These are phyloP conservation scores for Cercophora sp. DNA, from an alignment of 495 filamentous ascomycete species.

Conservation along the genomic window DNA sequence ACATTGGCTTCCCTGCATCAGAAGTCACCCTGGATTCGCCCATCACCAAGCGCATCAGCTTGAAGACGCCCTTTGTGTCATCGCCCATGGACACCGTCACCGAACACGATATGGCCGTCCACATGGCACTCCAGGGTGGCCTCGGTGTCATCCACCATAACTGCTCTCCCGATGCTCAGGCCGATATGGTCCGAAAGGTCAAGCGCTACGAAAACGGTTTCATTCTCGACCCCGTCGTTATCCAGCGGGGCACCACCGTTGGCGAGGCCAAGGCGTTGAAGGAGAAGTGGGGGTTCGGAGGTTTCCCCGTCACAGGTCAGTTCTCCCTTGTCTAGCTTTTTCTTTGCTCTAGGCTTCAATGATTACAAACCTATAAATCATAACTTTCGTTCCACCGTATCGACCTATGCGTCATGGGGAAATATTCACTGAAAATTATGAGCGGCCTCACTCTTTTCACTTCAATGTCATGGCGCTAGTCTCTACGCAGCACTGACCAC, in stretches of 20 bases:
- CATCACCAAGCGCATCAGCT: constrained; percentile 85
- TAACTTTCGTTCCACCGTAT: constrained; percentile 99
- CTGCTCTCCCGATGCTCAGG: constrained; percentile 90
- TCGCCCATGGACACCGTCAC: constrained; percentile 99
- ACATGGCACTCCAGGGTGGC: constrained; percentile 95
- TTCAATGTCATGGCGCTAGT: constrained; percentile 6
- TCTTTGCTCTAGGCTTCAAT: constrained; percentile 49
- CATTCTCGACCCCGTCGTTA: constrained; percentile 92
- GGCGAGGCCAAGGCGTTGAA: constrained; percentile 89
- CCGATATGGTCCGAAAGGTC: constrained; percentile 98
- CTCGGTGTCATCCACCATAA: constrained; percentile 99
- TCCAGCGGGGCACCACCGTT: constrained; percentile 81
- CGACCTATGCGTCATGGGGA: constrained; percentile 85
- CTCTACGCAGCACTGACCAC: constrained; percentile 28
- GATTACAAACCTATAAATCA: constrained; percentile 65
- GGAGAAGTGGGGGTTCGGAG: constrained; percentile 97
- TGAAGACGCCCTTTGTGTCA: constrained; percentile 93
- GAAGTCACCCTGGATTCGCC: constrained; percentile 85
- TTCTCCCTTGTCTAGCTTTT: constrained; percentile 24
- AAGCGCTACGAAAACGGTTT: constrained; percentile 99
- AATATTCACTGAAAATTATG: constrained; percentile 39
- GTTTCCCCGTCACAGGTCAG: constrained; percentile 98
- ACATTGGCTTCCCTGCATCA: constrained; percentile 80
- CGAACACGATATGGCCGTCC: constrained; percentile 97
- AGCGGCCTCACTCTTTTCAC: constrained; percentile 27